Percentiles rank a stretch among this genome's conserved stretches.
Conservation (phyloP, 169 alveolate species). For the Cryptosporidium sp. region DNA sequence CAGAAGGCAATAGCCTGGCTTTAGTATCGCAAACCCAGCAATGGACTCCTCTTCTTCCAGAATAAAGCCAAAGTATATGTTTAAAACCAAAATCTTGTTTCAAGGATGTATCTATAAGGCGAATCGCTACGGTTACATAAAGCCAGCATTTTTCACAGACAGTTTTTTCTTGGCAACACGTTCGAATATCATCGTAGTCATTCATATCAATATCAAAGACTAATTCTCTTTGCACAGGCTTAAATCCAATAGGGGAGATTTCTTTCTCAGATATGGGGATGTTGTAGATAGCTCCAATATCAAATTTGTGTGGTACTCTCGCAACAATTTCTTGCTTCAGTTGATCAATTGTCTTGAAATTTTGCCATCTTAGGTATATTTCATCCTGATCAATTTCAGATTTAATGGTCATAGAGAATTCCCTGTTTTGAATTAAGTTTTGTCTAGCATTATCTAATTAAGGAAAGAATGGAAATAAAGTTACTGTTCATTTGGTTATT, state of each 20-base stretch:
- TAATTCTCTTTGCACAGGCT: conserved; percentile 85
- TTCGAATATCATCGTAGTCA: conserved; percentile 98
- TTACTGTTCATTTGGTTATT: no score
- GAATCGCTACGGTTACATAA: conserved; percentile 85
- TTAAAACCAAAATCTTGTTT: conserved; percentile 95
- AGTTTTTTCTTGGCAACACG: conserved; percentile 96
- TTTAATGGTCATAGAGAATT: conserved; percentile 64
- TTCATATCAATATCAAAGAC: conserved; percentile 99
- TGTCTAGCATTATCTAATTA: background rate
- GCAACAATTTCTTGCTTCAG: conserved; percentile 82
- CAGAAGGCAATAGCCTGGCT: conserved; percentile 83
- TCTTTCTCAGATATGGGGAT: conserved; percentile 85
- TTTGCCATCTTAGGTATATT: conserved; percentile 85
- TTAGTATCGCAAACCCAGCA: conserved; percentile 96
- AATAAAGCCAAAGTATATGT: conserved; percentile 94
- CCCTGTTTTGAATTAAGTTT: conserved; percentile 50
- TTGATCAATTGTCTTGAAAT: conserved; percentile 80
- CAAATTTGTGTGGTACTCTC: conserved; percentile 86
- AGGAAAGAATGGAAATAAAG: background rate
- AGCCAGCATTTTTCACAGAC: conserved; percentile 97
- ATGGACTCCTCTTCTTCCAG: conserved; percentile 99
- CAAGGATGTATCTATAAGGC: conserved; percentile 85
- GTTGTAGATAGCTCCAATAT: conserved; percentile 95
- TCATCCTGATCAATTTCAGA: conserved; percentile 79
- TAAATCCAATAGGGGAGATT: conserved; percentile 70